Conservation (phyloP, 1,284 basidiomycete species). For the Trichosporon ovoides region DNA sequence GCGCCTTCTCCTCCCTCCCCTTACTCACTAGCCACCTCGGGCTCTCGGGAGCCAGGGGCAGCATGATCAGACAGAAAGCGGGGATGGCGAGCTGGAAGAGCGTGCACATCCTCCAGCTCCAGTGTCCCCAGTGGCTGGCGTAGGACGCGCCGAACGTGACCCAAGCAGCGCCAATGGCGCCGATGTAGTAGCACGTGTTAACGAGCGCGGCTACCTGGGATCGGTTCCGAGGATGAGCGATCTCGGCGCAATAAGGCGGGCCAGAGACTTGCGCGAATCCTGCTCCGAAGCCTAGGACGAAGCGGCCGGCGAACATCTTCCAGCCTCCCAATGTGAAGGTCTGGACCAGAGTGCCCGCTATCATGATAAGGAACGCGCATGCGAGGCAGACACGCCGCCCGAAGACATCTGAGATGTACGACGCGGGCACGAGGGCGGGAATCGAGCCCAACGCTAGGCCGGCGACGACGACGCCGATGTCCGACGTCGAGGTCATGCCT, state of each 20-base stretch:
- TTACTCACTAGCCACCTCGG: slow-evolving; percentile 16
- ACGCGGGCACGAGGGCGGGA: neutral
- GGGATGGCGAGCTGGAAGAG: slow-evolving; percentile 25
- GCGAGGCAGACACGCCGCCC: slow-evolving; percentile 2
- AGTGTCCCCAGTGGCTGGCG: slow-evolving; percentile 8
- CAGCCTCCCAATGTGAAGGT: slow-evolving; percentile 9
- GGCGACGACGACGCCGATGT: slow-evolving; percentile 6
- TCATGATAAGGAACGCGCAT: neutral
- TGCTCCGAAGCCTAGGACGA: slow-evolving; percentile 10
- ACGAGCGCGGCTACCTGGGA: slow-evolving; percentile 8
- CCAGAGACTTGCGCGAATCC: slow-evolving; percentile 2
- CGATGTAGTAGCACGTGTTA: slow-evolving; percentile 14
- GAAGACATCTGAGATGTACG: neutral
- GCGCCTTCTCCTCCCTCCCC: slow-evolving; percentile 32
- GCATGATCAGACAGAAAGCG: neutral
- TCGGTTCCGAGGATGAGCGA: slow-evolving; percentile 16
- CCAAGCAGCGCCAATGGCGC: slow-evolving; percentile 18
- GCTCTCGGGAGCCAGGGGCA: slow-evolving; percentile 17
- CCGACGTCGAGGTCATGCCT: neutral
- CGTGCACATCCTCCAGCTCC: slow-evolving; percentile 12
- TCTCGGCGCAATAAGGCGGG: slow-evolving; percentile 10
- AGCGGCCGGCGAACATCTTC: slow-evolving; percentile 9
- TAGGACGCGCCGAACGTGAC: slow-evolving; percentile 18
- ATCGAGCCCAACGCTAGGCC: slow-evolving; percentile 1
- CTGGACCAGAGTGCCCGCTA: slow-evolving; percentile 4